Base-by-base conservation (phyloP, 345 rosid species). In the Pistacia integerrima region DNA sequence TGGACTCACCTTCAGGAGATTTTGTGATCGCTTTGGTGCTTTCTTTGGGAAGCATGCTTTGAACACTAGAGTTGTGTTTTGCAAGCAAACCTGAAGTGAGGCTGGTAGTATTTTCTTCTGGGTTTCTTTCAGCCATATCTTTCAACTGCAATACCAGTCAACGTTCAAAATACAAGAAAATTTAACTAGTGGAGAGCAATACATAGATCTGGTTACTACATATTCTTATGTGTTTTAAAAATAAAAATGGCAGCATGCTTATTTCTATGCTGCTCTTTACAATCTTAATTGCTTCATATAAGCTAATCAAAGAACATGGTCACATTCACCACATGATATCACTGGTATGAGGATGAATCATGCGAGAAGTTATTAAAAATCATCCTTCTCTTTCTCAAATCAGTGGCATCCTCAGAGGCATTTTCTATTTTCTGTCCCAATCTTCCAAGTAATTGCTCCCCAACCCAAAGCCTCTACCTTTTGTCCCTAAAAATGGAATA, bases 61-160 rank as follows among this genome's bases (percentile, higher is more conserved):
- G 66, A 52, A 49, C 61, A 28, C 54, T 58, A n/a, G 84, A 65
- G 48, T 46, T 58, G 36, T 73, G 84, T 78, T 71, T 84, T 68
- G 80, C 71, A 69, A 3, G 60, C 49, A 79, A 74, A 62, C 73
- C 73, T 69, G 86, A 51, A 66, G 80, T 78, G 20, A 66, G 79
- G 78, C 77, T 82, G 57, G 76, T 72, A 66, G 67, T 74, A 20
- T 78, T 80, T 73, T 64, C 84, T 73, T 82, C 90, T 20, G 92
- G 81, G 44, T 69, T 69, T 77, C 76, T 83, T 71, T 84, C 91
- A 71, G 87, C 83, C 83, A 84, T 83, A 73, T 88, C 94, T 85
- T 87, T 89, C 87, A 94, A 82, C 98, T 94, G 85, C 77, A 70
- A 79, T 77, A 75, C 70, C 67, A 74, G 76, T 55, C 61, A 60